Evolutionary conservation across 345 rosid species (phyloP).

Genomic region (Populus nigra): DNA sequence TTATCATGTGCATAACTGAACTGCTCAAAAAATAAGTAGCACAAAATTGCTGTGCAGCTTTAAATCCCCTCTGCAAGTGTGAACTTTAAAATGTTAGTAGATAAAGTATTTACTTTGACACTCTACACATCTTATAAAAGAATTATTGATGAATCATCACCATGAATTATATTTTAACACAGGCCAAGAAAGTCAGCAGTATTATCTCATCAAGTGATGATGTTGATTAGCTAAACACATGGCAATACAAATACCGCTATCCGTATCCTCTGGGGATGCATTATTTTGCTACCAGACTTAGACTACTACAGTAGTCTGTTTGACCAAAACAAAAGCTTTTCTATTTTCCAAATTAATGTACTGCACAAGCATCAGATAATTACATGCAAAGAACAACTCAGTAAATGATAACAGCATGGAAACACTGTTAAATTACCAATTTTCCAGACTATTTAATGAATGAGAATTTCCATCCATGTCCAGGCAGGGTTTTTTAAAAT

Average conservation of each 20-base stretch:
- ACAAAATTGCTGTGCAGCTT: conserved; percentile 79
- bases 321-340: no score
- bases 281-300: not conserved
- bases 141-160: no score
- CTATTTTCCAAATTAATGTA: no score
- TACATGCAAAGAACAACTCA: no score
- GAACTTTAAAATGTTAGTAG: conserved; percentile 13
- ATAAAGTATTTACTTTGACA: not conserved
- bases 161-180: no score
- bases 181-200: no score
- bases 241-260: not conserved
- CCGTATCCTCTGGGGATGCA: not conserved
- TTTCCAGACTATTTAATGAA: not conserved
- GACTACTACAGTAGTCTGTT: no score
- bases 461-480: not conserved
- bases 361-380: no score
- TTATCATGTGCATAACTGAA: conserved; percentile 87
- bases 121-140: no score
- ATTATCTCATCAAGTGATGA: no score
- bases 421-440: not conserved
- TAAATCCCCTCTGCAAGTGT: conserved; percentile 67
- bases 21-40: conserved; percentile 66
- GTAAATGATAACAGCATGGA: not conserved
- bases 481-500: not conserved
- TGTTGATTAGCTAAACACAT: not conserved